Percentiles rank a stretch among this genome's conserved stretches.
phyloP scores from a whole-genome alignment of 192 early-diverging fungal species.

The Umbelopsis sp. region DNA sequence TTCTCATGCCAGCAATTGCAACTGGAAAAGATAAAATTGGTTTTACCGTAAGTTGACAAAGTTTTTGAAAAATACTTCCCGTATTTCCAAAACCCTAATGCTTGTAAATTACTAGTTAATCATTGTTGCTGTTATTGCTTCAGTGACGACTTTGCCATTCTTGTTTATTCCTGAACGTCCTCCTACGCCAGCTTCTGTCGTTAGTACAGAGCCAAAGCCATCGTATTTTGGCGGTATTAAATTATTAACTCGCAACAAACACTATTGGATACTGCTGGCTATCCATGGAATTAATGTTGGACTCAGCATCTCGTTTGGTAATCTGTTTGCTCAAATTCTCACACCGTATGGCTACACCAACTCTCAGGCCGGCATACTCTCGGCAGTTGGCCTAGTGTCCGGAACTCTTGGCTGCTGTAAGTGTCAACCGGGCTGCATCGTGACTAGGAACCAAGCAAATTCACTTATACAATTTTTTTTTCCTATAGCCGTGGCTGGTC shows the following conservation, averaged over 20 bases:
- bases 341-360: constrained; percentile 42
- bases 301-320: constrained; percentile 38
- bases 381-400: constrained; percentile 38
- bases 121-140: constrained; percentile 29
- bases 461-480: constrained; percentile 13
- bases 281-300: constrained; percentile 45
- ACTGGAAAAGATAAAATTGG: constrained; percentile 16
- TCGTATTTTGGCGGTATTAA: constrained; percentile 33
- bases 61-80: too few relatives aligned
- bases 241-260: constrained; percentile 29
- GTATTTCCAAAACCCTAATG: too few relatives aligned
- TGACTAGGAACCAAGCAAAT: not conserved
- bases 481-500: constrained; percentile 37
- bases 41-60: constrained; percentile 19
- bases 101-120: not conserved
- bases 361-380: constrained; percentile 40
- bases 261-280: constrained; percentile 39
- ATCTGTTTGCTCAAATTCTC: constrained; percentile 37
- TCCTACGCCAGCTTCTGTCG: constrained; percentile 33
- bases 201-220: constrained; percentile 7
- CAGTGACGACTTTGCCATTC: constrained; percentile 27
- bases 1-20: constrained; percentile 35
- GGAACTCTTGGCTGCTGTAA: constrained; percentile 41
- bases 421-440: not conserved
- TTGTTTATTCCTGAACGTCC: constrained; percentile 40